phyloP scores from a whole-genome alignment of 495 filamentous ascomycete species.

The Astrothelium macrocarpum region DNA sequence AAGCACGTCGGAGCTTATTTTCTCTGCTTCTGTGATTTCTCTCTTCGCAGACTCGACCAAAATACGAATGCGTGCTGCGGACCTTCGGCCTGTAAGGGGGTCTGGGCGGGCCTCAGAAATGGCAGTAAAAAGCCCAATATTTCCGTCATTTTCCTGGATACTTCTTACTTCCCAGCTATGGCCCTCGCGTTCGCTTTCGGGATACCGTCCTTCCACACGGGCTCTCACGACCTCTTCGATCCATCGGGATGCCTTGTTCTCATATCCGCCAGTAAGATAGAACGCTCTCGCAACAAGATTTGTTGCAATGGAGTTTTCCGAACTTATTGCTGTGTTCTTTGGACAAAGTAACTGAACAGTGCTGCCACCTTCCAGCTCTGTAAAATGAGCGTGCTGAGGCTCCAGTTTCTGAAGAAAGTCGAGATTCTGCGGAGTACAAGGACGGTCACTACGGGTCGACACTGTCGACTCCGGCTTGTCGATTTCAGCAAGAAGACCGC shows the following conservation, averaged over 20 bases:
- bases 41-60: conserved; percentile 51
- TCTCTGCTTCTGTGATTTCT: conserved; percentile 50
- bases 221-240: conserved; percentile 83
- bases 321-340: conserved; percentile 14
- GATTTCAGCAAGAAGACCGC: conserved; percentile 70
- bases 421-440: conserved; percentile 48
- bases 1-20: conserved; percentile 54
- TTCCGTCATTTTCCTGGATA: conserved; percentile 47
- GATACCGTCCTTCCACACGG: conserved; percentile 71
- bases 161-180: conserved; percentile 69
- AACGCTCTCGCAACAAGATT: conserved; percentile 8
- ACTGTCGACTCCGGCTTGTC: conserved; percentile 46
- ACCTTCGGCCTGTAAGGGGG: conserved; percentile 44
- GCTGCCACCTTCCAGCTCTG: conserved; percentile 63
- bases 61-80: conserved; percentile 50
- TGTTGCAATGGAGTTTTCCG: conserved; percentile 5
- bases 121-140: conserved; percentile 59
- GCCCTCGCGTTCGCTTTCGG: conserved; percentile 68
- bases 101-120: conserved; percentile 61
- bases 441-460: conserved; percentile 28
- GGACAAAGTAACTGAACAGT: conserved; percentile 55
- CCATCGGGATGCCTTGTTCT: conserved; percentile 65
- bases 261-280: conserved; percentile 62
- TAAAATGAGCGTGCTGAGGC: conserved; percentile 62
- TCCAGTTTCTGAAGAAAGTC: conserved; percentile 62